Base-by-base conservation (phyloP, 345 rosid genomes). In the Pistacia atlantica region DNA sequence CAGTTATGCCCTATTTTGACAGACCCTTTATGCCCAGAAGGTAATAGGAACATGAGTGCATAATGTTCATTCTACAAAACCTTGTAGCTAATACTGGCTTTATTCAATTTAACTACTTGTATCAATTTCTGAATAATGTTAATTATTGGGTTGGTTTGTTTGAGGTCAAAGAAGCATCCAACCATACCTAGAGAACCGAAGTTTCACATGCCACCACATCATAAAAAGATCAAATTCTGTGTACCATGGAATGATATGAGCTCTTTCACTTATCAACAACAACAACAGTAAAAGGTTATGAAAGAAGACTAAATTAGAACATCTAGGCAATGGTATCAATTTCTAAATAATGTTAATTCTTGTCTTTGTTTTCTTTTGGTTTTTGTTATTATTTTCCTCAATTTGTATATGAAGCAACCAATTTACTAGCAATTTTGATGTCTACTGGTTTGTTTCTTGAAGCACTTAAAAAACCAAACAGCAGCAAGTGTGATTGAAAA, bases 1-100 rank as follows among this genome's bases (percentile, higher is more conserved):
- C 16, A 66, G 42, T 4, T 45, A 10, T 63, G 46, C 97, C 99
- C 3, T 94, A 93, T 82, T 96, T 96, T 35, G 98, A 96, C 84
- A 83, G 93, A 81, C 98, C 99, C 22, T 96, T 96, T 83, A 75
- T 94, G 48, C 99, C 99, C 49, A 92, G 87, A 83, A 91, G 99
- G 99, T 92, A 83, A 77, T 42, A 59, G 20, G 8, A 14, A 54
- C 18, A 46, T 22, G 12, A 42, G 46, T 42, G 46, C 46, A 5
- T 42, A 42, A 42, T 42, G 46, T 42, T 42, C 45, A 42, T 42
- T 42, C 9, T 42, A 42, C 46, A 10, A 8, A 45, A 18, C 31
- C 16, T 9, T 60, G 58, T 11, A 17, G 71, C 3, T 54, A 28
- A 25, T 6, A 42, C 46, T 7, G 46, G 46, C 9, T 42, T 42